These are phyloP conservation scores for Metahyphopichia silvanorum DNA, from an alignment of 805 yeast species.

Conservation along the genomic window DNA sequence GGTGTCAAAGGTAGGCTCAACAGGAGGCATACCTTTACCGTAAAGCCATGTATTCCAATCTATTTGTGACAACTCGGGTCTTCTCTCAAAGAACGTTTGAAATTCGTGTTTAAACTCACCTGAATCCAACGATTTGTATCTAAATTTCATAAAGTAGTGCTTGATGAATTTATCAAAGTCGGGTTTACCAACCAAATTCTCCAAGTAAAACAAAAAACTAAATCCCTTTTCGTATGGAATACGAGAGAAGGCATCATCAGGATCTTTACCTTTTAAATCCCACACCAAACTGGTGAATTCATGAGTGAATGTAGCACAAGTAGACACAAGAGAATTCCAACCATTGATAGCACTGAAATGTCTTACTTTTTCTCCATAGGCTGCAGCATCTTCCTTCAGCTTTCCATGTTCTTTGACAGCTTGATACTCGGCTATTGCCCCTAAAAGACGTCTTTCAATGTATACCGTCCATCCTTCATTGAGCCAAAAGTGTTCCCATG, in stretches of 20 bases:
- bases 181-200: slow-evolving; percentile 14
- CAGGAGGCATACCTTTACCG: slow-evolving; percentile 25
- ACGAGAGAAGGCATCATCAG: slow-evolving; percentile 29
- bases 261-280: slow-evolving; percentile 18
- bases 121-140: slow-evolving; percentile 25
- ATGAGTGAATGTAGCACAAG: slow-evolving; percentile 17
- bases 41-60: slow-evolving; percentile 29
- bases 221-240: slow-evolving; percentile 38
- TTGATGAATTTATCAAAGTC: slow-evolving; percentile 28
- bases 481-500: slow-evolving; percentile 38
- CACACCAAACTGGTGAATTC: slow-evolving; percentile 20
- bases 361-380: slow-evolving; percentile 29
- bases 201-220: slow-evolving; percentile 26
- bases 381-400: slow-evolving; percentile 10
- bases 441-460: slow-evolving; percentile 31
- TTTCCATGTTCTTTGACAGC: slow-evolving; percentile 15
- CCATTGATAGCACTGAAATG: slow-evolving; percentile 31
- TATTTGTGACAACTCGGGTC: slow-evolving; percentile 16
- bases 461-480: slow-evolving; percentile 39
- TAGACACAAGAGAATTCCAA: slow-evolving; percentile 24
- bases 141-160: slow-evolving; percentile 24
- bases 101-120: slow-evolving; percentile 23
- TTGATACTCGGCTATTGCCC: slow-evolving; percentile 23
- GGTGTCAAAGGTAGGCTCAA: slow-evolving; percentile 21
- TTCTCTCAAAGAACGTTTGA: slow-evolving; percentile 21